Conservation (phyloP, 768 basidiomycete genomes). For the Auriculariales sp. region DNA sequence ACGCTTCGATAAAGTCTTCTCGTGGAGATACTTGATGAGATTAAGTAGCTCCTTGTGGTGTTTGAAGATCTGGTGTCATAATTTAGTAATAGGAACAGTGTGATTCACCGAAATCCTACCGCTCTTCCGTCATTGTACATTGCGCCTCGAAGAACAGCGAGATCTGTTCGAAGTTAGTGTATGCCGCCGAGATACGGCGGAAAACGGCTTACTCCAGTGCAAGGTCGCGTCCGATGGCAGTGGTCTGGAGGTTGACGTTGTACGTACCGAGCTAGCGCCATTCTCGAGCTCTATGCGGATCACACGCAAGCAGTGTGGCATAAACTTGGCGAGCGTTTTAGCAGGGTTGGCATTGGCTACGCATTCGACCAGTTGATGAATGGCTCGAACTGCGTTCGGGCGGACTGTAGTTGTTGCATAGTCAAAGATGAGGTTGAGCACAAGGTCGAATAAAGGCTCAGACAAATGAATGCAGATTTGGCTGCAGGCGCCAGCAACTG, state of each 20-base stretch:
- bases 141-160: conserved; percentile 65
- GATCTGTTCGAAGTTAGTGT: conserved; percentile 30
- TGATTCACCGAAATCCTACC: conserved; percentile 22
- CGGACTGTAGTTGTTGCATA: conserved; percentile 72
- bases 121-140: conserved; percentile 57
- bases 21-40: conserved; percentile 46
- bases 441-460: conserved; percentile 61
- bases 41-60: conserved; percentile 48
- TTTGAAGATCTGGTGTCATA: conserved; percentile 34
- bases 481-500: conserved; percentile 60
- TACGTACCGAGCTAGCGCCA: conserved; percentile 63
- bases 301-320: conserved; percentile 54
- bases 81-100: not conserved
- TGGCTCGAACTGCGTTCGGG: conserved; percentile 73
- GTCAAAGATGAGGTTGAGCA: conserved; percentile 69
- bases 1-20: conserved; percentile 63
- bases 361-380: conserved; percentile 76
- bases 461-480: conserved; percentile 66
- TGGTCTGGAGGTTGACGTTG: conserved; percentile 53
- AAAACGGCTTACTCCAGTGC: conserved; percentile 56
- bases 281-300: conserved; percentile 69
- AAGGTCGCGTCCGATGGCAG: conserved; percentile 72
- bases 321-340: conserved; percentile 67
- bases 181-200: not conserved
- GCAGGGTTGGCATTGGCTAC: conserved; percentile 66